Evolutionary conservation across 164 flowering plant genomes (phyloP).

Genomic region (Magnolia changhungtana): DNA sequence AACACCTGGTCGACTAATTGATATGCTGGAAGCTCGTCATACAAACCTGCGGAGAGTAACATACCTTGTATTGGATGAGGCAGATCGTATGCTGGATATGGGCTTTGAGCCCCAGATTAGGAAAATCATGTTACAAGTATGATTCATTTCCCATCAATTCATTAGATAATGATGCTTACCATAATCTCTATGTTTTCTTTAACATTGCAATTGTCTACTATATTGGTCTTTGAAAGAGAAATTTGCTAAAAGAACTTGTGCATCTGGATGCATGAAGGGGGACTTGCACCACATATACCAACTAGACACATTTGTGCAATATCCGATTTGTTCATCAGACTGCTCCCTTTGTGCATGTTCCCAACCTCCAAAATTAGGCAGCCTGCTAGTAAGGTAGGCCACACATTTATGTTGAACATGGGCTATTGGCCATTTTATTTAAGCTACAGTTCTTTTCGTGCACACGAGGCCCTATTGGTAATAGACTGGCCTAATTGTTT

Average conservation of each 20-base stretch:
- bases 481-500: no score
- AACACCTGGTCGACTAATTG: conserved; percentile 93
- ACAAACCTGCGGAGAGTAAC: conserved; percentile 91
- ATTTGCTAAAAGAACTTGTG: neutral
- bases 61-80: conserved; percentile 95
- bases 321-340: neutral
- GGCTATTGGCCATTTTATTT: no score
- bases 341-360: neutral
- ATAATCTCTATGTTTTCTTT: no score
- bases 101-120: conserved; percentile 99
- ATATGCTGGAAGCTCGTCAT: conserved; percentile 87
- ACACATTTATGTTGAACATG: no score
- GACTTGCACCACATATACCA: neutral
- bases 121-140: conserved; percentile 78
- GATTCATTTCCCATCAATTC: neutral
- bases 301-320: no score
- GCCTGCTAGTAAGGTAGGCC: no score
- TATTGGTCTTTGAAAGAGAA: neutral
- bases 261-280: neutral
- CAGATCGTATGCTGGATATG: conserved; percentile 99
- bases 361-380: neutral
- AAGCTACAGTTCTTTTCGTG: no score
- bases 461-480: no score
- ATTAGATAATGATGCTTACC: neutral
- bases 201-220: neutral